Conservation (phyloP, 1,284 basidiomycete species). For the Leccinum fuscescens region DNA sequence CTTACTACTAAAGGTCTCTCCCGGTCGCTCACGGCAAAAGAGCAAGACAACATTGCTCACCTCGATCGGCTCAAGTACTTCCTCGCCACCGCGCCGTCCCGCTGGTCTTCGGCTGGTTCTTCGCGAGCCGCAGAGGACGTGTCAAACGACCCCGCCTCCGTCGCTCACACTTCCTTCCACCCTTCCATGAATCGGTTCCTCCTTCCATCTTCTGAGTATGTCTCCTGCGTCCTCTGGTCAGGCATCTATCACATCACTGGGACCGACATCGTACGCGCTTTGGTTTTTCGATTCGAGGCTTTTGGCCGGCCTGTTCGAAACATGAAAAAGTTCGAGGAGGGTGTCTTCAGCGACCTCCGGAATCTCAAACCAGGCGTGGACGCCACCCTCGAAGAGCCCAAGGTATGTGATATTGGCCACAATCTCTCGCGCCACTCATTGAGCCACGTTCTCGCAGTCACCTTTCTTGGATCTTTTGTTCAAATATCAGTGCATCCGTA, state of each 20-base stretch:
- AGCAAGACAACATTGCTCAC: constrained; percentile 67
- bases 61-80: constrained; percentile 83
- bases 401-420: constrained; percentile 49
- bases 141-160: constrained; percentile 16
- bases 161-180: constrained; percentile 43
- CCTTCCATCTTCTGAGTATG: constrained; percentile 81
- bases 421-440: background rate
- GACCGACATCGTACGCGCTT: constrained; percentile 83
- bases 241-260: constrained; percentile 90
- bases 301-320: constrained; percentile 80
- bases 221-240: constrained; percentile 88
- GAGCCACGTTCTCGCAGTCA: constrained; percentile 47
- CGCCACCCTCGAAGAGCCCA: constrained; percentile 88
- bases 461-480: constrained; percentile 90
- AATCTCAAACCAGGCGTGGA: constrained; percentile 91
- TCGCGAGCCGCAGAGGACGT: constrained; percentile 26
- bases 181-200: constrained; percentile 80
- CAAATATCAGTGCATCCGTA: constrained; percentile 92
- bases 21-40: constrained; percentile 55
- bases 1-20: constrained; percentile 31
- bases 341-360: constrained; percentile 86
- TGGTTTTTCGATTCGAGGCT: constrained; percentile 88
- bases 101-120: constrained; percentile 46
- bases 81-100: constrained; percentile 79
- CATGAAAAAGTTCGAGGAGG: constrained; percentile 92